Base-by-base conservation (phyloP, 495 filamentous ascomycete genomes). In the Pyrenopolyporus hunteri region DNA sequence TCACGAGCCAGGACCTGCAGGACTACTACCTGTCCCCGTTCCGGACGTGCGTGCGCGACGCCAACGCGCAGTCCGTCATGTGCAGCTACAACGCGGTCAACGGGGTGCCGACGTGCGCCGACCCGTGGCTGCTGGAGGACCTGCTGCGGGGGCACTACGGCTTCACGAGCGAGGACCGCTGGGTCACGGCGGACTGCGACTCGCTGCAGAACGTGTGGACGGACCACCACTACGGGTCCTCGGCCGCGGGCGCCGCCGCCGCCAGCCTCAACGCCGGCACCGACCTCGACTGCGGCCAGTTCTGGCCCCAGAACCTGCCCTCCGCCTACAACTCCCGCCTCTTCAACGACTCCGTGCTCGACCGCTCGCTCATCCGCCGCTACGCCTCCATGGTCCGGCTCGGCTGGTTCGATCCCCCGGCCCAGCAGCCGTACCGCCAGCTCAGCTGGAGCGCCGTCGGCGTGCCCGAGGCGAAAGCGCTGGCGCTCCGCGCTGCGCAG, bases 21-120 rank as follows among this genome's bases (percentile, higher is more conserved):
- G 83, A 86, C 35, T 87, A 85, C 56, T 85, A 80, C 47, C 59
- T 82, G 4, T 74, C 72, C 0, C 73, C 80, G 1, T 85, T 85
- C 64, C 73, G 80, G 46, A 68, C 69, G 6, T 83, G 81, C 48
- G 74, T 75, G 2, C 74, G 81, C 17, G 82, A 86, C 66, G 81
- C 83, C 3, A 80, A 82, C 37, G 83, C 81, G 4, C 73, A 78
- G 44, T 82, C 80, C 33, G 71, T 84, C 16, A 85, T 87, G 84
- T 84, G 83, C 43, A 82, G 80, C 3, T 87, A 87, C 63, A 86
- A 85, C 62, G 73, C 83, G 0, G 80, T 87, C 16, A 85, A 86
- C 44, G 84, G 84, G 0, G 78, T 84, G 1, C 84, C 84, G 1
- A 76, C 78, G 28, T 85, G 82, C 35, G 76, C 82, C 2, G 80